phyloP scores from a whole-genome alignment of 345 rosid species.

The Bretschneidera sinensis region DNA sequence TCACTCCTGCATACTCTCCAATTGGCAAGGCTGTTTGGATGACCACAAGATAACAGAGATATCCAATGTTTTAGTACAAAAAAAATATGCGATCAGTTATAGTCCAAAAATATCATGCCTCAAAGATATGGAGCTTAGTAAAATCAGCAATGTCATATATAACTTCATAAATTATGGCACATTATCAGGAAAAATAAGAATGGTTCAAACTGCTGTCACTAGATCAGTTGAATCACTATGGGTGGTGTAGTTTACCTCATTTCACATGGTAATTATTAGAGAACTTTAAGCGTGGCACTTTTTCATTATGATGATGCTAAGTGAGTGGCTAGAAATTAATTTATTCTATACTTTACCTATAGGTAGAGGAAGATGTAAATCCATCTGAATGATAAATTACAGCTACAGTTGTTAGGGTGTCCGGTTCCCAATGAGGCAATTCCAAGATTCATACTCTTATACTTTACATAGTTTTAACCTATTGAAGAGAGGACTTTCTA shows the following conservation, averaged over 20 bases:
- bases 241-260: too few relatives aligned
- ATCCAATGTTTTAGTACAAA: background rate
- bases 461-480: background rate
- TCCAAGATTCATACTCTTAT: background rate
- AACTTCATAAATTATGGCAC: background rate
- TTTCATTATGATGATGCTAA: background rate
- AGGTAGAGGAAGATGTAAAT: background rate
- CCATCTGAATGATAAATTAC: too few relatives aligned
- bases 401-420: too few relatives aligned
- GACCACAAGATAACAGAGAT: constrained; percentile 17
- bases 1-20: constrained; percentile 94
- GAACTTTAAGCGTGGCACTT: background rate
- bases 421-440: too few relatives aligned
- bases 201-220: too few relatives aligned
- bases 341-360: background rate
- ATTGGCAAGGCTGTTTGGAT: constrained; percentile 72
- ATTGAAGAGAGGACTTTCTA: background rate
- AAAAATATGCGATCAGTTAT: too few relatives aligned
- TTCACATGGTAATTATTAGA: background rate
- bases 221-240: too few relatives aligned
- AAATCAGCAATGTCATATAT: too few relatives aligned
- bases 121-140: background rate
- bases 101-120: background rate
- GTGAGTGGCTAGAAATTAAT: background rate
- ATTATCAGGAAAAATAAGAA: background rate